Conservation (phyloP, 2,329 filamentous ascomycete genomes). For the Aspergillaceae sp. region DNA sequence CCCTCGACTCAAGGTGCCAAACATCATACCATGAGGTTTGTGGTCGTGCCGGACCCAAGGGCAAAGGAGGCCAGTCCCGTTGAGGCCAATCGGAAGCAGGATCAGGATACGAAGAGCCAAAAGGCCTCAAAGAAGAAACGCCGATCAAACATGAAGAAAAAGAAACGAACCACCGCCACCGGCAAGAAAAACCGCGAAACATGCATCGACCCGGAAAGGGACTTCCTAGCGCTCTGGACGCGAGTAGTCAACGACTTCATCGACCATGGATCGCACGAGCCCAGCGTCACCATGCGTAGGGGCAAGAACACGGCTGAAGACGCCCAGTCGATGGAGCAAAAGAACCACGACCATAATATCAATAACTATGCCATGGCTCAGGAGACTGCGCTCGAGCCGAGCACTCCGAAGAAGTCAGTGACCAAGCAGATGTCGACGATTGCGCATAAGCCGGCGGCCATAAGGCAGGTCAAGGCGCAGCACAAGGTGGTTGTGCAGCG, state of each 20-base stretch:
- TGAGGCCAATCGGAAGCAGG: too few species aligned
- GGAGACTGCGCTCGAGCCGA: too few species aligned
- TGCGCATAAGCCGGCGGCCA: too few species aligned
- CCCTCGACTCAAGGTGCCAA: too few species aligned
- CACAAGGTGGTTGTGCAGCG: too few species aligned
- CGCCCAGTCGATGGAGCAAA: background rate
- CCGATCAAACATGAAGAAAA: background rate
- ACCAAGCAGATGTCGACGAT: too few species aligned
- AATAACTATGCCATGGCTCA: too few species aligned
- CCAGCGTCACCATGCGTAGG: background rate
- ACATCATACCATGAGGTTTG: too few species aligned
- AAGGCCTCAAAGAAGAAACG: background rate
- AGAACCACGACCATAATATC: background rate
- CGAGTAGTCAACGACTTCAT: background rate
- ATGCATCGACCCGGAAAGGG: slow-evolving; percentile 7
- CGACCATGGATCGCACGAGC: slow-evolving; percentile 2
- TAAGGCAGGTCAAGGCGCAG: too few species aligned
- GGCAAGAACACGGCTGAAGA: background rate
- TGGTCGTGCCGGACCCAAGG: background rate
- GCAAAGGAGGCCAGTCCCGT: too few species aligned
- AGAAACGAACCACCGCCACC: background rate
- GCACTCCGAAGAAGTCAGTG: too few species aligned
- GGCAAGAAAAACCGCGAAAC: background rate
- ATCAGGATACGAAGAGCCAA: too few species aligned
- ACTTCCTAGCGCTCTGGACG: slow-evolving; percentile 4